These are phyloP conservation scores for Penicillium palitans DNA, from an alignment of 2,329 filamentous ascomycete species.

Conservation along the genomic window DNA sequence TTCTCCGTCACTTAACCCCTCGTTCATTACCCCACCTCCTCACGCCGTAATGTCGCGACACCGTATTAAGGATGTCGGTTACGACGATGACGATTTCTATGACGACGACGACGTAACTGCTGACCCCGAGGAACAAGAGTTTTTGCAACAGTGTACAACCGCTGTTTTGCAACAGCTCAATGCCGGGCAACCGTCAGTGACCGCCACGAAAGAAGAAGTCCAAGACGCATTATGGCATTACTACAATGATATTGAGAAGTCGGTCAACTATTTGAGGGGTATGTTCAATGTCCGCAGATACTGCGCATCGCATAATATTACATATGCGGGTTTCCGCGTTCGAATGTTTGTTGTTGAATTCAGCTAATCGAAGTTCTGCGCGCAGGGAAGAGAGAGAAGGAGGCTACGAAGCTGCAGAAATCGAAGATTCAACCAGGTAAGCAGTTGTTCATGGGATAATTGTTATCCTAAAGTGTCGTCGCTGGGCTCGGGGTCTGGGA, in stretches of 20 bases:
- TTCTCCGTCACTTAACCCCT: neutral
- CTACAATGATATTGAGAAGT: conserved; percentile 88
- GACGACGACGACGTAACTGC: conserved; percentile 44
- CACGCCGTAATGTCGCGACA: conserved; percentile 45
- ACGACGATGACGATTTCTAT: conserved; percentile 44
- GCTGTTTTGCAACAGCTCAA: conserved; percentile 69
- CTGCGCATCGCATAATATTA: neutral
- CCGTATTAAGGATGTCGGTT: conserved; percentile 47
- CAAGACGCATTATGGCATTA: conserved; percentile 93
- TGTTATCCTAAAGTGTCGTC: conserved; percentile 20
- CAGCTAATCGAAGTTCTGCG: conserved; percentile 6
- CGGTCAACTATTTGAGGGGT: conserved; percentile 75
- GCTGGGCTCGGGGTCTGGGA: conserved; percentile 35
- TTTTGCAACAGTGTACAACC: conserved; percentile 65
- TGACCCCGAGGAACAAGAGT: conserved; percentile 50
- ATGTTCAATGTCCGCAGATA: conserved; percentile 34
- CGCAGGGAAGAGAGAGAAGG: conserved; percentile 40
- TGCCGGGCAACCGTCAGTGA: conserved; percentile 57
- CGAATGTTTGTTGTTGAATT: neutral
- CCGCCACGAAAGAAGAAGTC: conserved; percentile 69
- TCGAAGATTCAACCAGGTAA: conserved; percentile 33
- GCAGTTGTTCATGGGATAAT: conserved; percentile 11
- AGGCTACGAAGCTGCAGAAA: conserved; percentile 28
- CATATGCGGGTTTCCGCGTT: neutral
- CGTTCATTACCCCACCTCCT: conserved; percentile 7